phyloP scores from a whole-genome alignment of 805 yeast species.

The Maudiozyma pseudohumilis region DNA sequence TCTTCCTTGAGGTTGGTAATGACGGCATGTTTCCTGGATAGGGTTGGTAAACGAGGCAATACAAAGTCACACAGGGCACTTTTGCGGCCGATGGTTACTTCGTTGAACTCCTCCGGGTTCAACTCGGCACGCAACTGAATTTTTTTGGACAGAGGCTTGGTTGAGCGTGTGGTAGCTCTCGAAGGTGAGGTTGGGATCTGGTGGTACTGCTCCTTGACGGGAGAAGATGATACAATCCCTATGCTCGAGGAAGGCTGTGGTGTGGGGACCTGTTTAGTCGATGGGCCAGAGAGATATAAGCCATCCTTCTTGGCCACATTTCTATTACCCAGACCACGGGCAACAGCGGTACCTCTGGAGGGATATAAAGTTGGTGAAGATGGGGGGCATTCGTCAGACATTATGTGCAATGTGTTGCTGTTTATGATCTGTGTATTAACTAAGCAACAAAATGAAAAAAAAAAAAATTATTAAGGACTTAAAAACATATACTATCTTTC shows the following conservation, averaged over 20 bases:
- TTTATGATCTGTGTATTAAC: too few species aligned
- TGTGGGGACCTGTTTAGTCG: conserved; percentile 41
- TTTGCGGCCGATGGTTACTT: conserved; percentile 26
- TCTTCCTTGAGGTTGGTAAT: conserved; percentile 33
- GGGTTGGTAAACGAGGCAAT: conserved; percentile 24
- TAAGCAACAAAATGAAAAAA: too few species aligned
- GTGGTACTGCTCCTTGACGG: conserved; percentile 3
- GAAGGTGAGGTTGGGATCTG: conserved; percentile 24
- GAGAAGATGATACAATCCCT: conserved; percentile 20
- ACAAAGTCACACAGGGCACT: conserved; percentile 23
- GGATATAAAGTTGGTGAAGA: conserved; percentile 7
- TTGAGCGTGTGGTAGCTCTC: conserved; percentile 3
- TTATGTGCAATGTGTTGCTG: too few species aligned
- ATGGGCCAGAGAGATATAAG: not conserved
- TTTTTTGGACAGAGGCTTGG: not conserved
- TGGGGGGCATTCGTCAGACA: conserved; percentile 5
- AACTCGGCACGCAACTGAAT: not conserved
- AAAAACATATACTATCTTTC: too few species aligned
- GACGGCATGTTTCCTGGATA: conserved; percentile 28
- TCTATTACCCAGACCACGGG: not conserved
- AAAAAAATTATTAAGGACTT: too few species aligned
- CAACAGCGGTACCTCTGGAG: too few species aligned
- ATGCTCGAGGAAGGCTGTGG: conserved; percentile 61
- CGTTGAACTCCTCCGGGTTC: not conserved
- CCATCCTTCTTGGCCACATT: not conserved